phyloP scores from a whole-genome alignment of 176 grass and related monocot genomes.

The Triticum turgidum region DNA sequence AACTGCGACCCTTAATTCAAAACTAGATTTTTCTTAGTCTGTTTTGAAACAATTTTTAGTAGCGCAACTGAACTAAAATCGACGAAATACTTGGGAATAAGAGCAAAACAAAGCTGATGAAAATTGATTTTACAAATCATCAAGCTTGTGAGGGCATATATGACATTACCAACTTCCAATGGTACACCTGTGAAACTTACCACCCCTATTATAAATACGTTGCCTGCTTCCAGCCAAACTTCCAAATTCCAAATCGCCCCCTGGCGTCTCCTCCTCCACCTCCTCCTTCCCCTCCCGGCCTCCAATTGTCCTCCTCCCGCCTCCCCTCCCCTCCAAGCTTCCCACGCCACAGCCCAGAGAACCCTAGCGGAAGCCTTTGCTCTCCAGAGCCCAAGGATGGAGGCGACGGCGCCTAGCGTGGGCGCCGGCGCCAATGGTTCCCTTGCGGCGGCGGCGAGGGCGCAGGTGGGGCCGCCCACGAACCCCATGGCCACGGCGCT shows the following conservation, averaged over 20 bases:
- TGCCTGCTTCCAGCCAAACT: not conserved
- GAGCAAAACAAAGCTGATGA: too few species aligned
- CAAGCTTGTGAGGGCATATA: not conserved
- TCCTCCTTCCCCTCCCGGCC: slow-evolving; percentile 30
- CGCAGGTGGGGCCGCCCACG: slow-evolving; percentile 56
- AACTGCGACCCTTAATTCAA: too few species aligned
- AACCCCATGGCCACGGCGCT: slow-evolving; percentile 98
- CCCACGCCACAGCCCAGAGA: not conserved
- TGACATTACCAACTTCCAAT: not conserved
- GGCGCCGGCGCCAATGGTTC: slow-evolving; percentile 50
- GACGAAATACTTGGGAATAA: too few species aligned
- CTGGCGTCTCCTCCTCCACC: slow-evolving; percentile 13
- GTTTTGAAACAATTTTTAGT: too few species aligned
- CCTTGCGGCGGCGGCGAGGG: slow-evolving; percentile 18
- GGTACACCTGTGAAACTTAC: not conserved
- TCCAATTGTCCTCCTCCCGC: slow-evolving; percentile 40
- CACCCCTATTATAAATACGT: slow-evolving; percentile 13
- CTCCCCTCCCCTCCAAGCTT: slow-evolving; percentile 30
- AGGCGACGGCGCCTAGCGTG: not conserved
- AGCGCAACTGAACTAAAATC: too few species aligned
- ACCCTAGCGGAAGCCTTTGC: not conserved
- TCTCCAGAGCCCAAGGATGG: slow-evolving; percentile 18
- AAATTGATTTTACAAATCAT: too few species aligned
- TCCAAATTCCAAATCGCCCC: slow-evolving; percentile 35
- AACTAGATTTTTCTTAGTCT: too few species aligned